Base-by-base conservation (phyloP, 805 yeast species). In the Candida maltosa region DNA sequence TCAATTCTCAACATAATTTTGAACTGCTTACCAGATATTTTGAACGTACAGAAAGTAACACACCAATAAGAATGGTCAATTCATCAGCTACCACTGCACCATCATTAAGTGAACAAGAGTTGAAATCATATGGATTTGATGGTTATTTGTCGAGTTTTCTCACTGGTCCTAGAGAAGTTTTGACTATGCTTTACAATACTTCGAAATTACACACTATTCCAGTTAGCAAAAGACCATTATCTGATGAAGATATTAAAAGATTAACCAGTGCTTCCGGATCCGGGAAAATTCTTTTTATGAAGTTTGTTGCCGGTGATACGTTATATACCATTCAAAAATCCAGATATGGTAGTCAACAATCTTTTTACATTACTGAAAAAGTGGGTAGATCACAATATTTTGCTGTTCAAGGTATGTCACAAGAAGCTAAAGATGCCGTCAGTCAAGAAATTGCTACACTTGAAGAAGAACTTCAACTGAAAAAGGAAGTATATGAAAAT, bases 61-160 rank as follows among this genome's bases (percentile, higher is more conserved):
- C 79, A 5, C 75, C 86, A 9, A 67, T 81, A 34, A 76, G 87
- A 69, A 73, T 78, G 1, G 45, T 49, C 41, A 38, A 54, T 39
- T 21, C 37, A 30, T 10, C 37, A 33, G 33, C 38, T n/a, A 41
- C 42, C 27, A 65, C 35, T 41, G 25, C 30, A 36, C 53, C 45
- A 5, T 46, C 48, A 2, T 41, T 51, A 27, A 40, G 54, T 2
- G 29, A 38, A 2, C 64, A 63, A 6, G 51, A 69, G 31, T 46
- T 87, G 2, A 48, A 43, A 19, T 23, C 38, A 0, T 56, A 65
- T 16, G 96, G 96, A 0, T 88, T 93, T 55, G 95, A 85, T 37
- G 93, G 95, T 1, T 86, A 76, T 49, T 46, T 88, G 17, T 57
- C 73, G 2, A 96, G 93, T 47, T 76, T 76, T 42, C 49, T 91